Conservation (phyloP, 768 basidiomycete species). For the Tylopilus cervinicoccineus region DNA sequence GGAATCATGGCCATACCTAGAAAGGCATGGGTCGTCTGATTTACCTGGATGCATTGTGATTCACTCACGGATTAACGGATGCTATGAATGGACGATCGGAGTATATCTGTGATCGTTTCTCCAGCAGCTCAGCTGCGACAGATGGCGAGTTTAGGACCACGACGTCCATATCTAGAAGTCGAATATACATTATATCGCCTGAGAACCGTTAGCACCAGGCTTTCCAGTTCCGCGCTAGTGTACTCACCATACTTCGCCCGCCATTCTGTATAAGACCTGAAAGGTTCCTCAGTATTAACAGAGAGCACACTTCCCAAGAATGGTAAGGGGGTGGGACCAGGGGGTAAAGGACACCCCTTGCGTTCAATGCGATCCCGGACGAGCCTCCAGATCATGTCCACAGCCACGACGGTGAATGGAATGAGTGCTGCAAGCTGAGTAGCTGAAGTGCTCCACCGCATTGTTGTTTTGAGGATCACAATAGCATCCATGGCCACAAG, state of each 20-base stretch:
- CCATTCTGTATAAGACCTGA: slow-evolving; percentile 18
- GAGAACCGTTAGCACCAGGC: neutral
- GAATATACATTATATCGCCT: slow-evolving; percentile 47
- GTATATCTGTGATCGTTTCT: slow-evolving; percentile 43
- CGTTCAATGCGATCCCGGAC: slow-evolving; percentile 8
- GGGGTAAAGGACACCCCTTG: slow-evolving; percentile 14
- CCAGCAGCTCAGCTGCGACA: slow-evolving; percentile 43
- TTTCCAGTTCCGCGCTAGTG: neutral
- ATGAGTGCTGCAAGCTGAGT: slow-evolving; percentile 5
- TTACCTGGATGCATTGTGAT: neutral
- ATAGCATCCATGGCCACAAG: neutral
- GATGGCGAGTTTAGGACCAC: slow-evolving; percentile 44
- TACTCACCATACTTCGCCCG: slow-evolving; percentile 16
- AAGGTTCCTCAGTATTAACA: slow-evolving; percentile 12
- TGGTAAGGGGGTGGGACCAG: slow-evolving; percentile 19
- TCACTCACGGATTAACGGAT: slow-evolving; percentile 1
- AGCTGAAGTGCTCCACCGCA: slow-evolving; percentile 7
- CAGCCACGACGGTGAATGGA: neutral
- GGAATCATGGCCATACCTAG: slow-evolving; percentile 17
- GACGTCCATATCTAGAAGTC: slow-evolving; percentile 41
- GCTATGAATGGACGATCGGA: slow-evolving; percentile 44
- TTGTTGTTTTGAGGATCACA: neutral
- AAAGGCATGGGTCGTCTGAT: neutral
- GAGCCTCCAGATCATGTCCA: neutral
- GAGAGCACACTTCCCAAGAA: slow-evolving; percentile 19